Percentiles rank a stretch among this genome's conserved stretches.
phyloP scores from a whole-genome alignment of 2,329 filamentous ascomycete genomes.

The Cladosporium sp. region DNA sequence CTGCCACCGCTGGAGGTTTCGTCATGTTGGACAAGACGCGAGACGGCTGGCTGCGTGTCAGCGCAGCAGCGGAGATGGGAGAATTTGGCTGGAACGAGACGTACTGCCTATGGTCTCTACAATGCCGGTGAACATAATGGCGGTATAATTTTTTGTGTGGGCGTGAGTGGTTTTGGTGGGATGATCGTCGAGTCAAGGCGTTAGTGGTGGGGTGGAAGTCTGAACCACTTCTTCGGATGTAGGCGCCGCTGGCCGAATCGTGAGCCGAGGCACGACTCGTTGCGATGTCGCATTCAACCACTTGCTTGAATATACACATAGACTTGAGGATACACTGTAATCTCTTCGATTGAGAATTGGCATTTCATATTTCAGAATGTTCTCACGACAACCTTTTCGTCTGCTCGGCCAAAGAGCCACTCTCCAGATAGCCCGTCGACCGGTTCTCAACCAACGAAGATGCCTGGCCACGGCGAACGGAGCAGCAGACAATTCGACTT shows the following conservation, averaged over 20 bases:
- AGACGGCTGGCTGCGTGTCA: constrained; percentile 60
- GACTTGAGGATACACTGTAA: not conserved
- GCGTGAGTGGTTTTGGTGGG: not conserved
- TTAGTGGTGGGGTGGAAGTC: constrained; percentile 5
- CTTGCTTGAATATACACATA: not conserved
- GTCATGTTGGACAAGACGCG: constrained; percentile 74
- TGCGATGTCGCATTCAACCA: not conserved
- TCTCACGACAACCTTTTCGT: constrained; percentile 18
- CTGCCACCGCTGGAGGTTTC: constrained; percentile 64
- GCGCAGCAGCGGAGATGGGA: constrained; percentile 30
- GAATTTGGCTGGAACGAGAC: constrained; percentile 31
- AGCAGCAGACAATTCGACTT: constrained; percentile 37
- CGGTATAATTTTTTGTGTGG: constrained; percentile 19
- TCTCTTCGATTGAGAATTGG: not conserved
- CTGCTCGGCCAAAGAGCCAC: constrained; percentile 15
- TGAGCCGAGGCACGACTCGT: constrained; percentile 9
- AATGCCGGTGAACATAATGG: constrained; percentile 86
- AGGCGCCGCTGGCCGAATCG: constrained; percentile 3
- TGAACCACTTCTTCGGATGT: constrained; percentile 4
- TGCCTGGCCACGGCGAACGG: constrained; percentile 39
- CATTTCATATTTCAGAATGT: constrained; percentile 16
- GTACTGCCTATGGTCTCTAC: constrained; percentile 89
- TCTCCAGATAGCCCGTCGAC: constrained; percentile 10
- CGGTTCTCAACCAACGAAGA: constrained; percentile 25
- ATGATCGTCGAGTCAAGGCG: constrained; percentile 2